Evolutionary conservation across 2,329 filamentous ascomycete species (phyloP).

Genomic region (Amylocarpus encephaloides): DNA sequence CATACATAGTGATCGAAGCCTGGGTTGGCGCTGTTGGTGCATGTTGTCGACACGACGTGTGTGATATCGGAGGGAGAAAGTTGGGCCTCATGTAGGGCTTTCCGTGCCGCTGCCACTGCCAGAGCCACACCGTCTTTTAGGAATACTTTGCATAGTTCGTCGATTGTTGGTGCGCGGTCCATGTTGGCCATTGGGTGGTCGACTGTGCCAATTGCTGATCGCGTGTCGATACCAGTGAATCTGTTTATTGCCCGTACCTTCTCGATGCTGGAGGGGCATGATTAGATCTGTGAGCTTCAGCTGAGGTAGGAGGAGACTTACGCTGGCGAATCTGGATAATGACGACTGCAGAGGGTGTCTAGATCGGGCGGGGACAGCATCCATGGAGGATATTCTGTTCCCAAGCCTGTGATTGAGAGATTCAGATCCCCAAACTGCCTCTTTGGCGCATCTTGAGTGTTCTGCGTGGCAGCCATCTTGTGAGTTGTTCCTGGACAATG

Average conservation of each 20-base stretch:
- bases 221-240: slow-evolving; percentile 57
- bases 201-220: slow-evolving; percentile 54
- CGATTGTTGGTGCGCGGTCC: slow-evolving; percentile 45
- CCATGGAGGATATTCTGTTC: slow-evolving; percentile 54
- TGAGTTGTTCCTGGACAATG: not conserved
- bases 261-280: slow-evolving; percentile 42
- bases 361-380: slow-evolving; percentile 44
- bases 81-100: slow-evolving; percentile 49
- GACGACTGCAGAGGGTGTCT: slow-evolving; percentile 46
- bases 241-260: slow-evolving; percentile 59
- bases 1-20: slow-evolving; percentile 62
- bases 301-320: slow-evolving; percentile 34
- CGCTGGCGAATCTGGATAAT: slow-evolving; percentile 55
- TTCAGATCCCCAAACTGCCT: slow-evolving; percentile 41
- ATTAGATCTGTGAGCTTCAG: slow-evolving; percentile 2
- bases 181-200: slow-evolving; percentile 58
- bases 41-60: slow-evolving; percentile 61
- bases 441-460: slow-evolving; percentile 14
- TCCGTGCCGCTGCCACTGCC: slow-evolving; percentile 47
- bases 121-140: slow-evolving; percentile 52
- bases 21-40: slow-evolving; percentile 63
- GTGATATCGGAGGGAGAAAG: slow-evolving; percentile 50
- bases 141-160: slow-evolving; percentile 49
- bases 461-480: slow-evolving; percentile 13
- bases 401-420: slow-evolving; percentile 55